These are phyloP conservation scores for Onygenales sp. DNA, from an alignment of 2,329 filamentous ascomycete genomes.

Conservation along the genomic window DNA sequence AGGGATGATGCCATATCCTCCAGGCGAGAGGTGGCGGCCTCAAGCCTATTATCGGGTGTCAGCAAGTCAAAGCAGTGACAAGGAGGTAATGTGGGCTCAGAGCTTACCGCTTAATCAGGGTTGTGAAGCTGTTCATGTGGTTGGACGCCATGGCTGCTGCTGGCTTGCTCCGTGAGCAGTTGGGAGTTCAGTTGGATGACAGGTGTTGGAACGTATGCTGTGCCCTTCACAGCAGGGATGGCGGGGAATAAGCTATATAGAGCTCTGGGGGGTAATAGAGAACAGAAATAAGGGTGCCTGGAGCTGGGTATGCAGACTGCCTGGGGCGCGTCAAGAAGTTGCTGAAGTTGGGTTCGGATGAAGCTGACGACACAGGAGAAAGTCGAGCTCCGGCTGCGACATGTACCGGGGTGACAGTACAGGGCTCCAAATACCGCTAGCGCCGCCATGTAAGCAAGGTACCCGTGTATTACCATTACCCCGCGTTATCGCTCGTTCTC, in stretches of 20 bases:
- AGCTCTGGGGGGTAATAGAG: not conserved
- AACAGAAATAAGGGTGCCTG: not conserved
- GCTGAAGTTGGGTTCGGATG: not conserved
- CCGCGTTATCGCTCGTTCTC: not conserved
- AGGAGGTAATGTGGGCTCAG: not conserved
- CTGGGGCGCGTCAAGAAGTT: not conserved
- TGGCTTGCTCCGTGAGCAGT: not conserved
- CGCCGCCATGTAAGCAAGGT: too few relatives aligned
- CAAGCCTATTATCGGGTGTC: conserved; percentile 56
- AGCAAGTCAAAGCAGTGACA: conserved; percentile 37
- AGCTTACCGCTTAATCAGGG: conserved; percentile 90
- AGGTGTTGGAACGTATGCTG: too few relatives aligned
- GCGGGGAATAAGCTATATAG: too few relatives aligned
- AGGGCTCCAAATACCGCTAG: not conserved
- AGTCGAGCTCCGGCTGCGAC: not conserved
- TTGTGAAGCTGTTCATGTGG: conserved; percentile 94
- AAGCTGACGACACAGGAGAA: not conserved
- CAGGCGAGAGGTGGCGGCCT: conserved; percentile 89
- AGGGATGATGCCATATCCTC: conserved; percentile 87
- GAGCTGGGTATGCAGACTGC: not conserved
- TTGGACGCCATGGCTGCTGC: conserved; percentile 50
- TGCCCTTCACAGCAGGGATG: too few relatives aligned
- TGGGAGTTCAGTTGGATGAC: not conserved
- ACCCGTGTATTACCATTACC: not conserved
- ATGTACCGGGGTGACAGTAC: not conserved